Evolutionary conservation across 2,329 filamentous ascomycete species (phyloP), one percentile per base, ranked within the genome.

Genomic region (Pyrenochaeta sp.): DNA sequence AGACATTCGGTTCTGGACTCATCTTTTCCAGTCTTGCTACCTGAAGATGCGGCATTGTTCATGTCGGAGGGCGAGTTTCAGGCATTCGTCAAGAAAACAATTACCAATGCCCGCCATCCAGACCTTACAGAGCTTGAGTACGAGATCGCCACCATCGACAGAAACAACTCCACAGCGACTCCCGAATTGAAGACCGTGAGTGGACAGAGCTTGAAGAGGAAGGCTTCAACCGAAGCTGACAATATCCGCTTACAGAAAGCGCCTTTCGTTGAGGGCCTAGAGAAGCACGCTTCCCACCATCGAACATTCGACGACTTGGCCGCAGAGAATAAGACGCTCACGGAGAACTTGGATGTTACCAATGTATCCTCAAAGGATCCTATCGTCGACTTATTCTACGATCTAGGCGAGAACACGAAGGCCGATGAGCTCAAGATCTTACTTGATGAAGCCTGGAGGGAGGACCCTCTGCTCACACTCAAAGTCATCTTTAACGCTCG

Each of bases 401-500:
- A 86, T 57, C 77, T 87, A 0, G 79, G 82, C 52, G 78, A 81
- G 0, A 71, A 73, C 13, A 62, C 81, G 12, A 72, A 76, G 0
- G 74, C 75, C 0, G 66, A 72, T 0, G 66, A 76, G 1, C 68
- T 87, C 1, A 64, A 71, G 5, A 65, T 77, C 12, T 67, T 83
- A 1, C 80, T 88, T 30, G 68, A 81, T 2, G 58, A 71, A 2
- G 81, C 85, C 0, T 89, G 86, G 86, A 64, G 69, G 1, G 68
- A 75, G 1, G 82, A 87, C 57, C 60, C 82, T 0, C 65, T 81
- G 2, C 69, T 78, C 12, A 86, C 85, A 0, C 78, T 88, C 30
- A 86, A 86, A 67, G 80, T 88, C 64, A 84, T 88, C 62, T 88
- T 86, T 79, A 86, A 87, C 58, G 74, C 81, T 0, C 81, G 86